Percentiles rank a stretch among this genome's conserved stretches.
These are phyloP conservation scores for Coemansia sp. DNA, from an alignment of 192 early-diverging fungal species.

Conservation along the genomic window DNA sequence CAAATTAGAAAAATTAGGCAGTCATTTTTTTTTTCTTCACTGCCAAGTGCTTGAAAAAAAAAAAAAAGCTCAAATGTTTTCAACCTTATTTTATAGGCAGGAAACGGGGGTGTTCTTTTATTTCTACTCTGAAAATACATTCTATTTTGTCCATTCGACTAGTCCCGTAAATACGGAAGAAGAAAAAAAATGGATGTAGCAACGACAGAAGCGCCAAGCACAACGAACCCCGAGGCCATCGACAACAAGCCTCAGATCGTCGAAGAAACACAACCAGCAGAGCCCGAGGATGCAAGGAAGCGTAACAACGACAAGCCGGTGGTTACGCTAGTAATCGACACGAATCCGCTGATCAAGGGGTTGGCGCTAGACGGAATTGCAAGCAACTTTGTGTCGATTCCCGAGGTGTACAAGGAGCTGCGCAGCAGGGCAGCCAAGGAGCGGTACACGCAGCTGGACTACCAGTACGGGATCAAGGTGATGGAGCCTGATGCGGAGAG, in stretches of 20 bases:
- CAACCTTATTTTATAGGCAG: too few species aligned
- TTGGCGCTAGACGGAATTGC: constrained; percentile 61
- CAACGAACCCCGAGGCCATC: neutral
- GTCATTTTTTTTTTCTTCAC: neutral
- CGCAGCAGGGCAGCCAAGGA: constrained; percentile 71
- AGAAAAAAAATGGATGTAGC: neutral
- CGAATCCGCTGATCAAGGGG: constrained; percentile 71
- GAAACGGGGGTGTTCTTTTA: too few species aligned
- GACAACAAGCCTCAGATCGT: neutral
- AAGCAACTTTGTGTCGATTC: constrained; percentile 76
- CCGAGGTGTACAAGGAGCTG: constrained; percentile 85
- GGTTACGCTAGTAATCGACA: constrained; percentile 66
- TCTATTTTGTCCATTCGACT: neutral
- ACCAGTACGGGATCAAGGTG: constrained; percentile 24
- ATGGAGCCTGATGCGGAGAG: constrained; percentile 39
- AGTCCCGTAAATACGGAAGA: neutral
- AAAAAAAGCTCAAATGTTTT: neutral
- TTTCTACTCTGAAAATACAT: neutral
- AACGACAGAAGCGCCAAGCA: neutral
- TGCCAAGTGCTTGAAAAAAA: neutral
- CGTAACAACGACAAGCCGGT: constrained; percentile 48
- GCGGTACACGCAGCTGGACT: constrained; percentile 30
- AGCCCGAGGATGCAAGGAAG: constrained; percentile 11
- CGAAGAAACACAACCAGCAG: neutral
- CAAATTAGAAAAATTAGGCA: neutral